phyloP scores from a whole-genome alignment of 73 alveolate genomes.

The Urostyla sp. region DNA sequence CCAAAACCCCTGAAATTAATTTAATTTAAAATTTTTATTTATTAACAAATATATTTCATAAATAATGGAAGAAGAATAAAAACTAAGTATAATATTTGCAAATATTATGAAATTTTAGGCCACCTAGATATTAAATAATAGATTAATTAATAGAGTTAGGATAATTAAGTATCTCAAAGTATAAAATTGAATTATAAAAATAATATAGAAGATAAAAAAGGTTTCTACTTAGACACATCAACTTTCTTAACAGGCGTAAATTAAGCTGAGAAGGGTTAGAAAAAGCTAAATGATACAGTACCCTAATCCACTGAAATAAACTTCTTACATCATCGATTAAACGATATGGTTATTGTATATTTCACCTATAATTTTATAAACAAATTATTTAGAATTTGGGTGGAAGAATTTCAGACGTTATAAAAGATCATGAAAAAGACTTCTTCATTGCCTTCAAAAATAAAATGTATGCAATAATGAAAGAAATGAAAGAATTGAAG shows the following conservation, averaged over 20 bases:
- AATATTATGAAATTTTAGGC: too few species aligned
- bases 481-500: slow-evolving; percentile 58
- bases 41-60: too few species aligned
- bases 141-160: background rate
- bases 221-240: slow-evolving; percentile 45
- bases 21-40: too few species aligned
- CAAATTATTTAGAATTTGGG: slow-evolving; percentile 32
- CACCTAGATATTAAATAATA: too few species aligned
- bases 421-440: slow-evolving; percentile 65
- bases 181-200: too few species aligned
- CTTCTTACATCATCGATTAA: background rate
- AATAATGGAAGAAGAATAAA: background rate
- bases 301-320: slow-evolving; percentile 40
- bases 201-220: slow-evolving; percentile 36
- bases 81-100: background rate
- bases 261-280: slow-evolving; percentile 30
- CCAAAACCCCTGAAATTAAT: too few species aligned
- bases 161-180: too few species aligned
- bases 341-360: slow-evolving; percentile 15
- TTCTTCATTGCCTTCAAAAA: slow-evolving; percentile 65
- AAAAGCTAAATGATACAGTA: background rate
- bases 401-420: slow-evolving; percentile 54
- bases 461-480: slow-evolving; percentile 68
- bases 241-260: slow-evolving; percentile 39
- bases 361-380: background rate